Base-by-base conservation (phyloP, 2,329 filamentous ascomycete genomes). In the Penicillium sp. region DNA sequence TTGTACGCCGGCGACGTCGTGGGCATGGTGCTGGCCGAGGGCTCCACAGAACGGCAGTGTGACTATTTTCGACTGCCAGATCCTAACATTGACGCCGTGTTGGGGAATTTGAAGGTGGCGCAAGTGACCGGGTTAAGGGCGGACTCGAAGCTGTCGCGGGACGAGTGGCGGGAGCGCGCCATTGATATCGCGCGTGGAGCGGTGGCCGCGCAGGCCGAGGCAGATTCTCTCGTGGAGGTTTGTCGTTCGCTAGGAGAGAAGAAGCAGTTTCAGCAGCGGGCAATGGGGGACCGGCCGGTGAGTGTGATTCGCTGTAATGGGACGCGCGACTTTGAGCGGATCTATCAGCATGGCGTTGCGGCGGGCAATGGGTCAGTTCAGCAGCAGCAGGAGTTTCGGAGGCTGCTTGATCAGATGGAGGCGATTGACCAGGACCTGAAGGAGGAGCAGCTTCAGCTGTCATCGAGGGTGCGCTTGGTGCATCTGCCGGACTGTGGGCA, bases 1-100 rank as follows among this genome's bases (percentile, higher is more conserved):
- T 42, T 62, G 1, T 50, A 57, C 19, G 40, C 51, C 0, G 47
- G 47, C 2, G 47, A 57, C 5, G 57, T 69, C 2, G 54, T 45
- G 1, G 65, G 66, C 1, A 64, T 69, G 54, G 64, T 70, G 1
- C 56, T 70, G 5, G 50, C 43, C 4, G 66, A 71, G 15, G 59
- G 56, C 14, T 52, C 60, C 16, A 63, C 64, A 2, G 67, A 70
- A 37, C 56, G 59, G 15, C 51, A 57, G 17, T 44, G 39, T 28
- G 45, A 57, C 16, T 59, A 62, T 31, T 63, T 67, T 37, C 47
- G 39, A 7, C 37, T 63, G 4, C 63, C 60, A 0, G 57, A 65
- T 36, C 45, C 48, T 2, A 56, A 63, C 30, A 55, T 68, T 13
- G 28, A 29, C 4, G 57, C 63, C 4, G 53, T 68, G 4, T 27